Conservation (phyloP, 495 filamentous ascomycete genomes). For the Aspergillus saccharolyticus region DNA sequence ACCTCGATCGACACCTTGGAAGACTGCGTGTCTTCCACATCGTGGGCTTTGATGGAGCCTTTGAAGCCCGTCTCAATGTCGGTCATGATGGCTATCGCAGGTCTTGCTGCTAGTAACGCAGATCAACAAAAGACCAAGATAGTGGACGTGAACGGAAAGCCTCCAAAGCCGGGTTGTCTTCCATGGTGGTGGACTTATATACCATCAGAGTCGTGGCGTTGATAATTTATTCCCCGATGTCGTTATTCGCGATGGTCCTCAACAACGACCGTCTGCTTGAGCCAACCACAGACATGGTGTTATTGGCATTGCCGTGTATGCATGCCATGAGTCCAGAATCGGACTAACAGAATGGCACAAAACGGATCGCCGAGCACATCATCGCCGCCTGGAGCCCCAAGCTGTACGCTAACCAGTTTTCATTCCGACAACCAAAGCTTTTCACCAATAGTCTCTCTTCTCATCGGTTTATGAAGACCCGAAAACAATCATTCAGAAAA, state of each 20-base stretch:
- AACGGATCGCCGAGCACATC: conserved; percentile 20
- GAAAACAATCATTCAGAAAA: no score
- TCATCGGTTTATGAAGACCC: no score
- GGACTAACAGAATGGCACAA: conserved; percentile 17
- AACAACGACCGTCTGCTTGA: neutral
- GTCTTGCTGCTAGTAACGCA: no score
- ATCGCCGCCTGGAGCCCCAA: conserved; percentile 12
- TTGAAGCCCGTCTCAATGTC: conserved; percentile 18
- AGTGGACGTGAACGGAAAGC: neutral
- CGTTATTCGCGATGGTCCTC: conserved; percentile 4
- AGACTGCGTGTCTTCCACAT: conserved; percentile 8
- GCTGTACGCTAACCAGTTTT: neutral
- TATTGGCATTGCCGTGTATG: neutral
- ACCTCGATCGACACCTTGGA: conserved; percentile 13
- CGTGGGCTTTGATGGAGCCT: neutral
- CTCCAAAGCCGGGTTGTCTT: neutral
- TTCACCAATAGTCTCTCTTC: neutral
- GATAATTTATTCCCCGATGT: neutral
- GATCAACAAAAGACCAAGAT: neutral
- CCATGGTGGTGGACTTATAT: neutral
- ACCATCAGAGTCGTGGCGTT: neutral
- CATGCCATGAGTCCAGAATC: neutral
- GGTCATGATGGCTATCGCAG: conserved; percentile 4
- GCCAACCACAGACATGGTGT: conserved; percentile 5
- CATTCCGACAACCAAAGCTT: neutral